phyloP scores from a whole-genome alignment of 2,329 filamentous ascomycete genomes.

The Calonectria montana region DNA sequence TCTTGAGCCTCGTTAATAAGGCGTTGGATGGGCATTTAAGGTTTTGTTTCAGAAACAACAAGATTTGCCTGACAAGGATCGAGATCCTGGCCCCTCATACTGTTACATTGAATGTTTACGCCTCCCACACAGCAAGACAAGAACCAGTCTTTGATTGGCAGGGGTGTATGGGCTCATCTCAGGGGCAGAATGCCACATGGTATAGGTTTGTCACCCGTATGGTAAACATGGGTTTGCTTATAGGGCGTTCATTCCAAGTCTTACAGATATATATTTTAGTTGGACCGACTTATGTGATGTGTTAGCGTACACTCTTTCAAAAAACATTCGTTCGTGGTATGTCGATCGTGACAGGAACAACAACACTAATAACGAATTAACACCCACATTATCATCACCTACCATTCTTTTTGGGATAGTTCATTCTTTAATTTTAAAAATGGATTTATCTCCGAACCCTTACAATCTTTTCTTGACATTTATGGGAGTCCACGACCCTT shows the following conservation, averaged over 20 bases:
- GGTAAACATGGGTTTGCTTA: neutral
- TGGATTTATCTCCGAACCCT: neutral
- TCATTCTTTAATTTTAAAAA: neutral
- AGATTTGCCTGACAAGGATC: neutral
- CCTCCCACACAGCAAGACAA: neutral
- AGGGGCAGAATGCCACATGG: neutral
- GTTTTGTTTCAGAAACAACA: conserved; percentile 3
- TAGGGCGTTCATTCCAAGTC: too few relatives aligned
- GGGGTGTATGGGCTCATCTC: neutral
- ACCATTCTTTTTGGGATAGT: too few relatives aligned
- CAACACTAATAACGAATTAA: neutral
- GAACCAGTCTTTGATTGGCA: neutral
- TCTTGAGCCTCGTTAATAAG: neutral
- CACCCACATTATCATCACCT: neutral
- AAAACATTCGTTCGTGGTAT: neutral
- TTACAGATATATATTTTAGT: neutral
- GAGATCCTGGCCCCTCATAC: neutral
- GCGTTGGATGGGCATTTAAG: neutral
- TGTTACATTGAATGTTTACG: neutral
- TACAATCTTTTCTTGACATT: neutral
- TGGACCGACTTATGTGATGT: neutral
- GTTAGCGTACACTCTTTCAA: neutral
- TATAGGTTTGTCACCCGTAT: too few relatives aligned
- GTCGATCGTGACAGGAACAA: neutral
- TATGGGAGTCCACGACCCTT: neutral